phyloP scores from a whole-genome alignment of 139 green algal genomes.

The Limnomonas spitsbergensis region DNA sequence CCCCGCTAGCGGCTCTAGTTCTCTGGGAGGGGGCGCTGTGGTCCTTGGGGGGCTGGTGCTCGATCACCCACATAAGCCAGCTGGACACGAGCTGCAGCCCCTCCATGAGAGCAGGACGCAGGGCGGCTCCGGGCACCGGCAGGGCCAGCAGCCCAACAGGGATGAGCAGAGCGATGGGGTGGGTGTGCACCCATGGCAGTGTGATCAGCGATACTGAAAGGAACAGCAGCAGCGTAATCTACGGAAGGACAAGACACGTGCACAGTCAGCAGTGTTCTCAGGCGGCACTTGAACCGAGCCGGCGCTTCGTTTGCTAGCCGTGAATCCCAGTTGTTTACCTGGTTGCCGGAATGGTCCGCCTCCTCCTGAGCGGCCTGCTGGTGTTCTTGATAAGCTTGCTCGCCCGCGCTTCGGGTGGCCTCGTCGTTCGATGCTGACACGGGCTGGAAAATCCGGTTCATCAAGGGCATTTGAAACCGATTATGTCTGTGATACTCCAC shows the following conservation, averaged over 20 bases:
- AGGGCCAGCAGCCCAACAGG: not conserved
- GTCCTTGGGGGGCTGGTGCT: not conserved
- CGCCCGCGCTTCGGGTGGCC: not conserved
- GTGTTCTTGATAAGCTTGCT: not conserved
- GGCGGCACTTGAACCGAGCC: too few relatives aligned
- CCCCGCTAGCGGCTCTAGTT: too few relatives aligned
- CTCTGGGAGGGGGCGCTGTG: too few relatives aligned
- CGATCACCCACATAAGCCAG: not conserved
- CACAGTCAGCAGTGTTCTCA: too few relatives aligned
- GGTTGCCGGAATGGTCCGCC: constrained; percentile 8
- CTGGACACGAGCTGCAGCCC: not conserved
- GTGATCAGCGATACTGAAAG: constrained; percentile 3
- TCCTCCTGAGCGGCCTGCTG: constrained; percentile 5
- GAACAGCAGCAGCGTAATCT: constrained; percentile 12
- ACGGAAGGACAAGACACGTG: not conserved
- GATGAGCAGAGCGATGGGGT: not conserved
- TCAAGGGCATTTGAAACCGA: too few relatives aligned
- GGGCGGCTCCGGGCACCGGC: not conserved
- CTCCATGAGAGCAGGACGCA: constrained; percentile 6
- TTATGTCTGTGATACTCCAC: too few relatives aligned
- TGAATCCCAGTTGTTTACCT: not conserved
- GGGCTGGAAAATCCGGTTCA: not conserved
- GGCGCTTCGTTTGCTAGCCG: too few relatives aligned
- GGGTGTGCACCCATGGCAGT: not conserved
- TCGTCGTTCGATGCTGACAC: not conserved